Evolutionary conservation across 345 rosid species (phyloP), one percentile per base, ranked within the genome.

Genomic region (Bruguiera sexangula): DNA sequence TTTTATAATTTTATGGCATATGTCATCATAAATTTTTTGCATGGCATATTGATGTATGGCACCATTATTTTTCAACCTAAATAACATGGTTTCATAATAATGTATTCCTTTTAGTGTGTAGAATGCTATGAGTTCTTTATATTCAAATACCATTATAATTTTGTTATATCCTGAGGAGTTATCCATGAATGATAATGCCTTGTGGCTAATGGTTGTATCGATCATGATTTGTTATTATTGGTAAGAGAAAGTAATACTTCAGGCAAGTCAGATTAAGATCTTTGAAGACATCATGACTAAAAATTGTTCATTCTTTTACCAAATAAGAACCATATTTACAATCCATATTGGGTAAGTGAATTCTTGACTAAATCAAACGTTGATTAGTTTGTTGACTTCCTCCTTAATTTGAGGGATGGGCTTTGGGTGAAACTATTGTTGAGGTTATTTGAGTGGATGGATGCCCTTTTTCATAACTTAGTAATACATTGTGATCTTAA

Each of bases 1-100:
- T 34, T 75, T 73, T 6, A 75, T 54, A 26, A 34, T n/a, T 24
- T 74, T 56, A 3, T 63, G 15, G 1, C 68, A 30, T 50, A 53
- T 67, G 5, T 67, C 63, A 2, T 60, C 22, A 15, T 68, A 74
- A 2, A 62, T 37, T 19, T 43, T 67, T 21, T 60, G 26, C 68
- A 74, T 74, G 0, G 50, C 77, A 13, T 10, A 4, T 37, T 74
- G 50, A 19, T 67, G 68, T 0, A 57, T 67, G 15, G 51, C 31
- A 29, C 31, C 31, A 29, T 29, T 4, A 29, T 29, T 29, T 3
- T 29, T 29, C 4, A 29, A 29, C 31, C 31, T 29, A 29, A 29
- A 29, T 29, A 3, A 53, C 70, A 72, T 72, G 2, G 63, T 55
- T 19, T 37, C 63, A 29, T 63, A 54, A 13, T 31, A 69, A 20